Percentiles rank a stretch among this genome's conserved stretches.
phyloP scores from a whole-genome alignment of 1,139 yeast species.

The Candida tetrigidarum region DNA sequence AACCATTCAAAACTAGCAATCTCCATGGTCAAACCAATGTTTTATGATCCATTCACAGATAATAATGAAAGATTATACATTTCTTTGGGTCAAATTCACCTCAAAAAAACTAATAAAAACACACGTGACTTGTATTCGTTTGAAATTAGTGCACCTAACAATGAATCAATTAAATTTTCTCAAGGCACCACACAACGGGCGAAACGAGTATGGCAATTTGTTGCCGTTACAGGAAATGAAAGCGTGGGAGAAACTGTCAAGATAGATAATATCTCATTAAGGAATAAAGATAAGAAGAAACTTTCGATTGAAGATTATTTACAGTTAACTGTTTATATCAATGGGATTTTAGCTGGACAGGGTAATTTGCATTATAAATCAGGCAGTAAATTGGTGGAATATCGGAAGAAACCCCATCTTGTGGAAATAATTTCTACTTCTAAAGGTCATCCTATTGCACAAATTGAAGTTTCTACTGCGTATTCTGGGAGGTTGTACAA shows the following conservation, averaged over 20 bases:
- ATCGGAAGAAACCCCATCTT: conserved; percentile 37
- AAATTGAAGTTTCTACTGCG: conserved; percentile 60
- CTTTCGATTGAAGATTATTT: conserved; percentile 60
- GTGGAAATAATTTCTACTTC: conserved; percentile 40
- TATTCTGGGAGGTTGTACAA: conserved; percentile 75
- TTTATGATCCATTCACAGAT: conserved; percentile 64
- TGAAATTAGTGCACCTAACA: conserved; percentile 51
- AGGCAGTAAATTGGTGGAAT: conserved; percentile 46
- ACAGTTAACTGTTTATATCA: conserved; percentile 59
- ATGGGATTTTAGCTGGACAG: conserved; percentile 66
- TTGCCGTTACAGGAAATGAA: conserved; percentile 79
- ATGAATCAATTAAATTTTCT: conserved; percentile 55
- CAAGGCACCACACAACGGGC: conserved; percentile 70
- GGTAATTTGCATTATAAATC: conserved; percentile 49
- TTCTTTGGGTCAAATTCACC: conserved; percentile 53
- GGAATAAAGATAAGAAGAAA: conserved; percentile 32
- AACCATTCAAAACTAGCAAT: conserved; percentile 50
- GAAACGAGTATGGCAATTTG: conserved; percentile 66
- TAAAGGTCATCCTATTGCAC: conserved; percentile 47
- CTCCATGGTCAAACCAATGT: conserved; percentile 63
- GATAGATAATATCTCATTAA: conserved; percentile 55
- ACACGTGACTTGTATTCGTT: conserved; percentile 50
- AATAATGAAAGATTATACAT: conserved; percentile 65
- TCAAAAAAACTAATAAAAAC: conserved; percentile 30
- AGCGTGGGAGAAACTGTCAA: conserved; percentile 71